Base-by-base conservation (phyloP, 345 rosid genomes). In the Euphorbia peplus region DNA sequence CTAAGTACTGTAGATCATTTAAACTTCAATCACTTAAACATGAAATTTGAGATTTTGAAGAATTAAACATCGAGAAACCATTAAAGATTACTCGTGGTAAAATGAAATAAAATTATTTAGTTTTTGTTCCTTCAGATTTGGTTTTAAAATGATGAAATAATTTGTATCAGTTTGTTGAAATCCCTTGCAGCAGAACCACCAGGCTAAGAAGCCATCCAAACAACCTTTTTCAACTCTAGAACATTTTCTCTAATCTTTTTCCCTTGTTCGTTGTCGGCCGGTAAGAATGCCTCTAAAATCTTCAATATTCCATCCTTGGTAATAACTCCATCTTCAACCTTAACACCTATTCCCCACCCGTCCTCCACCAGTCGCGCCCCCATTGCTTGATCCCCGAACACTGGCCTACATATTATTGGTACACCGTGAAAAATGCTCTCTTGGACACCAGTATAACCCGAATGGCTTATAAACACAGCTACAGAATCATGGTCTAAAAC, bases 401-500 rank as follows among this genome's bases (percentile, higher is more conserved):
- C 12, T 6, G 75, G 70, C 60, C 76, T 65, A 2, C 70, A 66
- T 2, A 72, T 72, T 66, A 72, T 41, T 0, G 76, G 76, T 14
- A 72, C 66, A 13, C 76, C 66, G 47, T 37, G 14, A 3, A 29
- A 53, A 10, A 72, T 58, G 14, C 70, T 72, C 51, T 72, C 65
- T 5, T 15, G 18, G 22, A 66, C 70, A 21, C 66, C 57, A 25
- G 57, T 66, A 51, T 32, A 19, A 12, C 76, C 76, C 1, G 59
- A 46, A 50, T 72, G 76, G 11, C 70, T 72, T 26, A 72, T 39
- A 6, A 51, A 56, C 3, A 50, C 70, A 21, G 70, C 70, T 3
- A 19, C 70, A 1, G 93, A 83, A 4, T 30, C 44, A 70, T 83
- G 92, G 50, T 67, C 75, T 67, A 90, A 56, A 2, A 87, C 76